Conservation (phyloP, 495 filamentous ascomycete genomes). For the Parathielavia hyrcaniae region DNA sequence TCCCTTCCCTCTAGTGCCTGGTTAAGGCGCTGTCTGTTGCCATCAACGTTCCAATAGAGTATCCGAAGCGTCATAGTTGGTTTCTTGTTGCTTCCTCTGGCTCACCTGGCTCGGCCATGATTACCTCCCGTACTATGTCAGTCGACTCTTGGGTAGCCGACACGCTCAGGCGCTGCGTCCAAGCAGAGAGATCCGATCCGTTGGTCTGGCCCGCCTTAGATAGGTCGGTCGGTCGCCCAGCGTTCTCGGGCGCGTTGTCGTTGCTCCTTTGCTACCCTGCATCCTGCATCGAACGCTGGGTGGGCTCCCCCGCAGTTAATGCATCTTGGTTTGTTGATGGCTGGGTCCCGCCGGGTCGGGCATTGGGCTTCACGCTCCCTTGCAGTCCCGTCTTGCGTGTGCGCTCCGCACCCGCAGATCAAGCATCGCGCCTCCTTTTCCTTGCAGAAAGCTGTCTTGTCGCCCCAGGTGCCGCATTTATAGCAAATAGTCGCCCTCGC, state of each 20-base stretch:
- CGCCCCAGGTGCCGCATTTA: too few relatives aligned
- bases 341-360: background rate
- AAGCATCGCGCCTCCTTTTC: background rate
- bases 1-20: background rate
- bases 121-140: background rate
- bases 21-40: background rate
- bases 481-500: too few relatives aligned
- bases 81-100: background rate
- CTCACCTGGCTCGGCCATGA: background rate
- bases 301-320: background rate
- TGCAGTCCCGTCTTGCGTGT: background rate
- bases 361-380: background rate
- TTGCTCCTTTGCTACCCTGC: background rate
- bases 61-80: background rate
- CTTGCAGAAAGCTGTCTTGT: too few relatives aligned
- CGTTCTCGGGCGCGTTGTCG: too few relatives aligned
- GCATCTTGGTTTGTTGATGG: background rate
- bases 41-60: background rate
- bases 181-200: background rate
- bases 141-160: background rate
- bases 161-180: background rate
- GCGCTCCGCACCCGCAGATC: background rate
- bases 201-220: background rate
- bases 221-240: background rate
- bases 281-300: background rate